Conservation (phyloP, 495 filamentous ascomycete genomes). For the Pseudomonodictys pantanalensis region DNA sequence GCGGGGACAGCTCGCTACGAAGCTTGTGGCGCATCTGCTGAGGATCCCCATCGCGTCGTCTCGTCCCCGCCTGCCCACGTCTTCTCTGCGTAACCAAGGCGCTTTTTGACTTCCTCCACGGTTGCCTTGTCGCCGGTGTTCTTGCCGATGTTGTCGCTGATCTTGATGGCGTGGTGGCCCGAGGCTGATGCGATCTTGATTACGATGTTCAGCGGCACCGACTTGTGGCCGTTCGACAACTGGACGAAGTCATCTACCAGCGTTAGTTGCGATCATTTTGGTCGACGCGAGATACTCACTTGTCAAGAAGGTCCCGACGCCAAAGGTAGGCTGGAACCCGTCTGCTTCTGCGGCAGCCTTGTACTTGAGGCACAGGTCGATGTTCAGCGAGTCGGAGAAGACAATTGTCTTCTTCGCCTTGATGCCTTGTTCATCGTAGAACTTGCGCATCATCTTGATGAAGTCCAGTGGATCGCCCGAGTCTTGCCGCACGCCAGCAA, state of each 20-base stretch:
- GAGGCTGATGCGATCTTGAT: slow-evolving; percentile 87
- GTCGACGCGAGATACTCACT: slow-evolving; percentile 59
- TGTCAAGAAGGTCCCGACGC: slow-evolving; percentile 91
- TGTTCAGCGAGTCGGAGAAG: slow-evolving; percentile 94
- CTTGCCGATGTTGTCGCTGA: slow-evolving; percentile 95
- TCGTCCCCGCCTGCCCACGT: slow-evolving; percentile 83
- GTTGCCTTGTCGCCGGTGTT: slow-evolving; percentile 83
- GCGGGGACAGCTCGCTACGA: no score
- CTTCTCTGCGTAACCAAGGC: slow-evolving; percentile 81
- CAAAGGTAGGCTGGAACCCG: slow-evolving; percentile 81
- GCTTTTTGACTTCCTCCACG: slow-evolving; percentile 77
- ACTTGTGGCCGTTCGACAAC: slow-evolving; percentile 68
- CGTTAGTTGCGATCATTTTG: no score
- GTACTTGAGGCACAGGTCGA: slow-evolving; percentile 88
- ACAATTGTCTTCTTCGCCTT: slow-evolving; percentile 84
- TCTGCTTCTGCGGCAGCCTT: slow-evolving; percentile 73
- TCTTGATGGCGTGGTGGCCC: slow-evolving; percentile 84
- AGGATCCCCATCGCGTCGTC: slow-evolving; percentile 73
- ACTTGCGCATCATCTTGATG: slow-evolving; percentile 76
- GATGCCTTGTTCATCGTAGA: slow-evolving; percentile 77
- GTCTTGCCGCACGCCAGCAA: slow-evolving; percentile 87
- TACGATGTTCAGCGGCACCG: slow-evolving; percentile 92
- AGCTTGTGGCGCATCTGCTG: slow-evolving; percentile 9
- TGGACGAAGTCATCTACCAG: slow-evolving; percentile 71
- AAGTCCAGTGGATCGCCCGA: slow-evolving; percentile 86